phyloP scores from a whole-genome alignment of 2,329 filamentous ascomycete genomes.

The Colletotrichum higginsianum region DNA sequence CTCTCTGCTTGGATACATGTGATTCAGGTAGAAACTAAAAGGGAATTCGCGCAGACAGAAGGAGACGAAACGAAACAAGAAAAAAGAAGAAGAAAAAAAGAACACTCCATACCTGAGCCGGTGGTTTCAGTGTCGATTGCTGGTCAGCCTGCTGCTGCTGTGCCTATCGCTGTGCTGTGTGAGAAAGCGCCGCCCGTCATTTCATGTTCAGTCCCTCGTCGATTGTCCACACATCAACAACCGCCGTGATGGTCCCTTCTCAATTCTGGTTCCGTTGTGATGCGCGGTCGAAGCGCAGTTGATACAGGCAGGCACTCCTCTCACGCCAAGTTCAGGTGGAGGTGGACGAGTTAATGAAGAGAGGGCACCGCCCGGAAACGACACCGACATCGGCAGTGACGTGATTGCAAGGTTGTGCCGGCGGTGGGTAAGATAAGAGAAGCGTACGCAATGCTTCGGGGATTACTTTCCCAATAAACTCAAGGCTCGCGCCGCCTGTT shows the following conservation, averaged over 20 bases:
- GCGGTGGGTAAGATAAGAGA: conserved; percentile 35
- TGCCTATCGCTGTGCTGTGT: not conserved
- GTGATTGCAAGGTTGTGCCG: conserved; percentile 39
- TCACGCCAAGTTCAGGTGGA: not conserved
- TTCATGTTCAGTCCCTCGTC: not conserved
- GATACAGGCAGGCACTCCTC: not conserved
- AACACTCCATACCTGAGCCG: not conserved
- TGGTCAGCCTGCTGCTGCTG: not conserved
- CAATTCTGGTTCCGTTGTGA: not conserved
- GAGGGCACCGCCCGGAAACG: not conserved
- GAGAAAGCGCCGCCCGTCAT: not conserved
- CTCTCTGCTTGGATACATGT: not conserved
- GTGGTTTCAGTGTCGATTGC: not conserved
- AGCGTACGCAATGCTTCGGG: conserved; percentile 32
- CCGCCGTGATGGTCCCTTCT: not conserved
- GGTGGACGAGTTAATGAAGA: conserved; percentile 9
- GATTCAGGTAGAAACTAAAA: not conserved
- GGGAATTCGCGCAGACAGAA: not conserved
- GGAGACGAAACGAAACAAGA: too few species aligned
- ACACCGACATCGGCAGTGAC: conserved; percentile 42
- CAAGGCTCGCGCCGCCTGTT: not conserved
- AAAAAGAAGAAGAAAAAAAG: not conserved
- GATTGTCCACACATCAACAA: too few species aligned
- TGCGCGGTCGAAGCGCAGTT: not conserved
- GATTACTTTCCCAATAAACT: conserved; percentile 24